Evolutionary conservation across 1,139 yeast genomes (phyloP).

Genomic region (Saccharomyces hybrid): DNA sequence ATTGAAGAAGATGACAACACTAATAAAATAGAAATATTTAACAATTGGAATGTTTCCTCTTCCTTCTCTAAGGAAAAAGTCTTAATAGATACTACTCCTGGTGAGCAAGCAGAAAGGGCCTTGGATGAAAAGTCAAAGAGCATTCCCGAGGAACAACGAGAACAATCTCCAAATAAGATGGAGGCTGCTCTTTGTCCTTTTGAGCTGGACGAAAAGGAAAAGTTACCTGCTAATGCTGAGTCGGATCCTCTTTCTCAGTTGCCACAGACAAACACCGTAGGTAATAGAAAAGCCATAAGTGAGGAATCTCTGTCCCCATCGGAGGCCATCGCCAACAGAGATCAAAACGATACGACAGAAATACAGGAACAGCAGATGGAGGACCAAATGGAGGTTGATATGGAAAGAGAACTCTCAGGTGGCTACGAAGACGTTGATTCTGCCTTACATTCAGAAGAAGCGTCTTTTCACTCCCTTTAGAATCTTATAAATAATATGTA

Average conservation of each 20-base stretch:
- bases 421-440: neutral
- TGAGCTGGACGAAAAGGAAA: neutral
- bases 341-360: conserved; percentile 8
- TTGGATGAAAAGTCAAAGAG: neutral
- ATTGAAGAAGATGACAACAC: conserved; percentile 35
- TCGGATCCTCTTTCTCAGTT: neutral
- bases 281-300: neutral
- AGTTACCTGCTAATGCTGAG: neutral
- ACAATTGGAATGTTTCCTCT: conserved; percentile 19
- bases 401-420: conserved; percentile 7
- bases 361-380: conserved; percentile 11
- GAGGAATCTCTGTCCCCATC: conserved; percentile 3
- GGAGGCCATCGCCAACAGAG: conserved; percentile 11
- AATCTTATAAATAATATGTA: neutral
- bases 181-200: neutral
- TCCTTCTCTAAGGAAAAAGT: neutral
- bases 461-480: neutral
- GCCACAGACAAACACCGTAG: neutral
- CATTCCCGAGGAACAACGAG: neutral
- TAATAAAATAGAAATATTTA: conserved; percentile 3
- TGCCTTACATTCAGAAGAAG: neutral
- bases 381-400: conserved; percentile 8
- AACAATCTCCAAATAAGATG: neutral
- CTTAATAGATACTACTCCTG: neutral
- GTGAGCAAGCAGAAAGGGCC: neutral